Evolutionary conservation across 331 rosid species (phyloP).

Genomic region (Rosa hybrid): DNA sequence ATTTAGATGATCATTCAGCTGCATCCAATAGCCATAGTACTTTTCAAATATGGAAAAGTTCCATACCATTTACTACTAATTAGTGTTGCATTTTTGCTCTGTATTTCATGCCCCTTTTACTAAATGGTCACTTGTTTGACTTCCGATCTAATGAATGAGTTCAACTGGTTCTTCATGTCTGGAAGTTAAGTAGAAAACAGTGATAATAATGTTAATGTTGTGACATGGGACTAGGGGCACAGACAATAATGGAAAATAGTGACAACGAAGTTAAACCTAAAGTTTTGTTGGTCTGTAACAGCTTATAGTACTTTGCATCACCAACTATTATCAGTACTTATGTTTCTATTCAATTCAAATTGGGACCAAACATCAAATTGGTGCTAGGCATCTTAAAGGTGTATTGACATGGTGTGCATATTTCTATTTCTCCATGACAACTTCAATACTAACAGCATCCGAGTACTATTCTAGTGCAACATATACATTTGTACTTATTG

Average conservation of each 20-base stretch:
- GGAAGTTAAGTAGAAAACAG: neutral
- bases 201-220: neutral
- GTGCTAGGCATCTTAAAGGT: neutral
- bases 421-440: neutral
- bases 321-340: neutral
- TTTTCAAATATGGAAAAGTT: neutral
- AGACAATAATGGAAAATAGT: neutral
- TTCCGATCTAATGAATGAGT: neutral
- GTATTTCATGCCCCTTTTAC: neutral
- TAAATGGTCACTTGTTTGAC: neutral
- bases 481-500: neutral
- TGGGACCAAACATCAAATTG: neutral
- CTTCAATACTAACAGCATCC: slow-evolving; percentile 7
- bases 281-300: neutral
- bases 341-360: neutral
- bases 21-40: neutral
- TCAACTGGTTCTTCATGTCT: neutral
- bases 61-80: neutral
- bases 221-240: neutral
- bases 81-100: neutral
- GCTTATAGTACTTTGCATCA: neutral
- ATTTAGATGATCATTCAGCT: neutral
- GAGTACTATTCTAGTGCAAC: neutral
- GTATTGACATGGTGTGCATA: neutral
- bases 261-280: neutral